Conservation (phyloP, 2,329 filamentous ascomycete genomes). For the Aspergillus costaricaensis region DNA sequence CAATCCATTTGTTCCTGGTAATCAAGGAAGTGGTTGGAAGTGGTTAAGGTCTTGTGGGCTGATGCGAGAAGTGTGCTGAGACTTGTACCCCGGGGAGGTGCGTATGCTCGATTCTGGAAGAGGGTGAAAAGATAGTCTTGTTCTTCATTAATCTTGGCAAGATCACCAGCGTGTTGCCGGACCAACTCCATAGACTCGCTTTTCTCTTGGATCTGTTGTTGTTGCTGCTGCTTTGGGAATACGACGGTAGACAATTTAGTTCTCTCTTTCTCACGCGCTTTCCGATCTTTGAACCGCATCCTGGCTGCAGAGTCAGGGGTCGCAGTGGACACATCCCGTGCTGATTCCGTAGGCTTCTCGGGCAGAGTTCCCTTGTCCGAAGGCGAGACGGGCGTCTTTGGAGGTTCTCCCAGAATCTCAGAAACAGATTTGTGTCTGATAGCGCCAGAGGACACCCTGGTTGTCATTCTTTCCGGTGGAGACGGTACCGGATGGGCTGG, state of each 20-base stretch:
- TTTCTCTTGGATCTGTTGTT: slow-evolving; percentile 51
- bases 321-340: slow-evolving; percentile 16
- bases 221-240: slow-evolving; percentile 68
- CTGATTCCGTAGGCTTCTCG: slow-evolving; percentile 32
- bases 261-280: slow-evolving; percentile 59
- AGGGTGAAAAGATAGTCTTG: slow-evolving; percentile 65
- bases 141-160: slow-evolving; percentile 46
- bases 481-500: slow-evolving; percentile 32
- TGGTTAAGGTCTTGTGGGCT: slow-evolving; percentile 87
- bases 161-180: slow-evolving; percentile 51
- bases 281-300: slow-evolving; percentile 51
- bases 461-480: slow-evolving; percentile 62
- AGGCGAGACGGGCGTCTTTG: slow-evolving; percentile 40
- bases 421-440: slow-evolving; percentile 72
- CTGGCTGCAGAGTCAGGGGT: slow-evolving; percentile 38
- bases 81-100: slow-evolving; percentile 54
- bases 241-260: slow-evolving; percentile 73
- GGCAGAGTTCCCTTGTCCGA: slow-evolving; percentile 41
- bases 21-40: slow-evolving; percentile 77
- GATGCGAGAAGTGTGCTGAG: slow-evolving; percentile 74
- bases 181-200: slow-evolving; percentile 40
- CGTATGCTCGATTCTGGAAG: slow-evolving; percentile 62
- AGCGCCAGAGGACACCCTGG: slow-evolving; percentile 68
- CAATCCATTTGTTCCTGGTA: slow-evolving; percentile 86
- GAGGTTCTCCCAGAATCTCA: slow-evolving; percentile 67